phyloP scores from a whole-genome alignment of 768 basidiomycete genomes.

The Tulasnella sp. region DNA sequence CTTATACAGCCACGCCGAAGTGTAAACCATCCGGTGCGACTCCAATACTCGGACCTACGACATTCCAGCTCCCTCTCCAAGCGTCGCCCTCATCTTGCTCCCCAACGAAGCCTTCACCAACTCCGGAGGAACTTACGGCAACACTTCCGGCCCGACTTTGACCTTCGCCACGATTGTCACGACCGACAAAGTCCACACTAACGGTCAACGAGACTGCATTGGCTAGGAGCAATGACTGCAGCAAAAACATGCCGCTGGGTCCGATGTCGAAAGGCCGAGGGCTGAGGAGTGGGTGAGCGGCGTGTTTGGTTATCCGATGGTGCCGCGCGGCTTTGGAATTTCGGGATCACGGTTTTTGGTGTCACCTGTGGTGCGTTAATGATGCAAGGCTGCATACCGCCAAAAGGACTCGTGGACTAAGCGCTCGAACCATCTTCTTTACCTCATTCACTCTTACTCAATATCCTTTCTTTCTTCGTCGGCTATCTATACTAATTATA shows the following conservation, averaged over 20 bases:
- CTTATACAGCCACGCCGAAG: neutral
- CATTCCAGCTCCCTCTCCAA: slow-evolving; percentile 17
- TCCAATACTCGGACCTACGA: neutral
- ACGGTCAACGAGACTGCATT: neutral
- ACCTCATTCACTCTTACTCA: no score
- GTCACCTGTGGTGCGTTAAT: neutral
- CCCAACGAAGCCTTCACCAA: slow-evolving; percentile 2
- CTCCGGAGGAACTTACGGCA: neutral
- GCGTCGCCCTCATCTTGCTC: slow-evolving; percentile 28
- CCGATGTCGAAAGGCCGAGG: neutral
- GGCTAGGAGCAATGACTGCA: neutral
- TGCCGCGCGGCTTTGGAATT: neutral
- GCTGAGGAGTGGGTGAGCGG: neutral
- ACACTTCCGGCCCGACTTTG: neutral
- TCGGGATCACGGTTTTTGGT: neutral
- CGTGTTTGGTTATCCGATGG: neutral
- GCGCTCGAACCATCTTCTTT: no score
- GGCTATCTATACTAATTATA: no score
- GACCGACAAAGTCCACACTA: neutral
- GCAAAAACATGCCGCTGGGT: neutral
- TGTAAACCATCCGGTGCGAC: no score
- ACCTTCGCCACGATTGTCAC: neutral
- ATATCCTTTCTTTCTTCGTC: no score
- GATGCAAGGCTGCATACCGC: neutral
- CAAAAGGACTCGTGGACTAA: no score